Evolutionary conservation across 2,329 filamentous ascomycete genomes (phyloP), one percentile per base, ranked within the genome.

Genomic region (Volutella citrinella): DNA sequence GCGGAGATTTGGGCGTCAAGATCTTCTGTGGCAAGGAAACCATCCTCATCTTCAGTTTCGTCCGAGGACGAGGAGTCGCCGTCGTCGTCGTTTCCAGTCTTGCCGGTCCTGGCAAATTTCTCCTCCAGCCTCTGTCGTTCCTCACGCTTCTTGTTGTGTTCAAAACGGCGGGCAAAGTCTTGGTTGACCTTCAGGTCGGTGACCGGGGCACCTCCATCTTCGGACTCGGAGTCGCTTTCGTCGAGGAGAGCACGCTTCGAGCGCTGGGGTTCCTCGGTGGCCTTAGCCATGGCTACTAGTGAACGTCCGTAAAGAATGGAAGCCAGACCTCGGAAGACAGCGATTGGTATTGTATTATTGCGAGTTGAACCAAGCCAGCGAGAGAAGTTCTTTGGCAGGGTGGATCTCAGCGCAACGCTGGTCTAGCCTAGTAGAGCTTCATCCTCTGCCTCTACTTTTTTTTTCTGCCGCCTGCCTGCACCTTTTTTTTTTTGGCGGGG

Each of bases 121-220:
- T 95, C 86, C 64, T 97, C 89, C 57, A 97, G 61, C 55, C 77
- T 74, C 12, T 89, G 82, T 45, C 80, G 69, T 60, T 98, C 93
- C 57, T 95, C 90, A 38, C 91, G 79, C 68, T 95, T 95, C 70
- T 97, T 96, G 68, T 98, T 98, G 66, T 97, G 77, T 62, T 98
- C 93, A 52, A 95, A 97, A 24, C 87, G 76, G 49, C 78, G 80
- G 26, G 93, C 93, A 61, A 83, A 98, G 32, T 94, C 87, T 59
- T 89, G 73, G 63, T 98, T 97, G 63, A 98, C 82, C 59, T 85
- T 89, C 59, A 97, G 76, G 37, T 60, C 58, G 25, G 60, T 61
- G 36, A 72, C 50, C 10, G 52, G 47, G 14, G 57, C 59, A 30
- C 61, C 62, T 50, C 66, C 66, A 44, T 69, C 62, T 28, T 67